phyloP scores from a whole-genome alignment of 352 stramenopile genomes.

The Globisporangium viniferum region DNA sequence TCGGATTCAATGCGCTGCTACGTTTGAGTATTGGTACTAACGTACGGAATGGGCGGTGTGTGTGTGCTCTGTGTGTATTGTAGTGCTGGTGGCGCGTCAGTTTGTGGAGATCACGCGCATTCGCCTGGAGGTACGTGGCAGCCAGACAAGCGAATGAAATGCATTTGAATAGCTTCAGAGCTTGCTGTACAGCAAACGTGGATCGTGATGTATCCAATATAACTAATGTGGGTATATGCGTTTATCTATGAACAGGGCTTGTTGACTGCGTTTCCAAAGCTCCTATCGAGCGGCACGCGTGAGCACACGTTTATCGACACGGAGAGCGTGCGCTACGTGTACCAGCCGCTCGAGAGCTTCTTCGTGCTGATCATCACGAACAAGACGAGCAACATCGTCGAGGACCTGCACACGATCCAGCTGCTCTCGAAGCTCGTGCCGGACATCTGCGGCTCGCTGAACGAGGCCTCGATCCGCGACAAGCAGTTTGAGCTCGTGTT shows the following conservation, averaged over 20 bases:
- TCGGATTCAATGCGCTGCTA: too few species aligned
- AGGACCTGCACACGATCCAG: conserved; percentile 98
- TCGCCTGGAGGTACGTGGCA: conserved; percentile 89
- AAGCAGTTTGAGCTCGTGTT: conserved; percentile 99
- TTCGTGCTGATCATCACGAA: conserved; percentile 99
- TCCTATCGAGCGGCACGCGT: conserved; percentile 90
- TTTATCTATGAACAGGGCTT: conserved; percentile 64
- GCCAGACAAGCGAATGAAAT: not conserved
- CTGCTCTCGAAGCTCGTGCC: conserved; percentile 97
- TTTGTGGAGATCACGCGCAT: conserved; percentile 99
- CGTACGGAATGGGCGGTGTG: too few species aligned
- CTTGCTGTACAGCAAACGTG: not conserved
- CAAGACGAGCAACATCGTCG: conserved; percentile 99
- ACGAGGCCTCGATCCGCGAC: conserved; percentile 93
- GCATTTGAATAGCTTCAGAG: not conserved
- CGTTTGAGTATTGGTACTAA: not conserved
- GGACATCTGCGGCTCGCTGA: conserved; percentile 92
- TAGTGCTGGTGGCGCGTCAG: conserved; percentile 95
- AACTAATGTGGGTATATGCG: not conserved
- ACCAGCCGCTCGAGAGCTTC: conserved; percentile 97
- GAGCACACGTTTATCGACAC: conserved; percentile 99
- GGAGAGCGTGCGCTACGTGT: conserved; percentile 98
- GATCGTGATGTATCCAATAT: not conserved
- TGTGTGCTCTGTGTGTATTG: conserved; percentile 7
- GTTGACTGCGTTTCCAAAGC: conserved; percentile 98